phyloP scores from a whole-genome alignment of 306 rosid genomes.

The Parietaria judaica region DNA sequence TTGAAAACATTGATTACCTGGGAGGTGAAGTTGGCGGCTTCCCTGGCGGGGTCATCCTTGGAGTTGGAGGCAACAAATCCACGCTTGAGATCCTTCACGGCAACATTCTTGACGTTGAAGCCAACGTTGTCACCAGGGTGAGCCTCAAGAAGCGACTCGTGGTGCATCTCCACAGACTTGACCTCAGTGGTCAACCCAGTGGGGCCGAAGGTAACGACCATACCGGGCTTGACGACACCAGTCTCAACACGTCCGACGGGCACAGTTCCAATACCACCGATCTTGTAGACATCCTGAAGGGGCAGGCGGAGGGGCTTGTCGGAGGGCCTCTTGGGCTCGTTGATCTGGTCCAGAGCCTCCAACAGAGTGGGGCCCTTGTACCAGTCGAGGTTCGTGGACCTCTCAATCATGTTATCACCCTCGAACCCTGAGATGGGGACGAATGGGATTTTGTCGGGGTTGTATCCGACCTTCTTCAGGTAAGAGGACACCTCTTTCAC shows the following conservation, averaged over 20 bases:
- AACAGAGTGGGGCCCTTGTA: conserved; percentile 32
- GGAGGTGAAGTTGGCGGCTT: conserved; percentile 29
- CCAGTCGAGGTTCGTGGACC: conserved; percentile 26
- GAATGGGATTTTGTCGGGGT: conserved; percentile 9
- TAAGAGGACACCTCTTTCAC: conserved; percentile 28
- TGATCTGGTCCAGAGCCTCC: conserved; percentile 25
- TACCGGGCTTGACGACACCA: too few species aligned
- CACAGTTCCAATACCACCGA: too few species aligned
- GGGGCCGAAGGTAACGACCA: too few species aligned
- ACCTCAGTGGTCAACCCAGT: too few species aligned
- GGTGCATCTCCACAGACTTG: conserved; percentile 22
- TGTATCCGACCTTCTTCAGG: conserved; percentile 29
- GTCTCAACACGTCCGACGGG: conserved; percentile 8
- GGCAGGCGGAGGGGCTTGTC: too few species aligned
- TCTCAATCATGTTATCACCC: background rate
- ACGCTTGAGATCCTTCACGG: too few species aligned
- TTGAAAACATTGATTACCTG: conserved; percentile 29
- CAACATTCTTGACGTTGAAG: background rate
- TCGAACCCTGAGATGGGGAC: background rate
- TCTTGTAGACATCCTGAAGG: too few species aligned
- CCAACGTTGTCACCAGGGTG: conserved; percentile 8
- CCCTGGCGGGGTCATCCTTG: conserved; percentile 4
- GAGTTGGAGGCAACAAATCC: background rate
- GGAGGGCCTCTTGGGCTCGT: conserved; percentile 8
- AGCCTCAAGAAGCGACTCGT: conserved; percentile 1